These are phyloP conservation scores for Plasmodium vivax DNA, from an alignment of 169 alveolate species.

Conservation along the genomic window DNA sequence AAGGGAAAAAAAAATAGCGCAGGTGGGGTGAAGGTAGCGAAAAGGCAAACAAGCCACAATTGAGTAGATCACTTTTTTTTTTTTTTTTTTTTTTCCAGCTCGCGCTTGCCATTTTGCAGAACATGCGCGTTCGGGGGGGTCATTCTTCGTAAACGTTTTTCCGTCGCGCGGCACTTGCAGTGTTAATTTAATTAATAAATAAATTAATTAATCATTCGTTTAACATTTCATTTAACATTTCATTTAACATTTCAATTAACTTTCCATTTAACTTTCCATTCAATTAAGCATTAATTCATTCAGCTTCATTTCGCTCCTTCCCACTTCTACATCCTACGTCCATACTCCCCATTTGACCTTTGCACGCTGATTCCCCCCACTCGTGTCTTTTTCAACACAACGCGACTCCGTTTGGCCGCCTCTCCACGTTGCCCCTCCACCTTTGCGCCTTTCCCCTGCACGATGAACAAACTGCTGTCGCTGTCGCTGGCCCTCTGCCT, in stretches of 20 bases:
- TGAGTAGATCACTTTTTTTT: neutral
- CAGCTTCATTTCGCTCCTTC: neutral
- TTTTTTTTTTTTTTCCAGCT: neutral
- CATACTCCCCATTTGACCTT: neutral
- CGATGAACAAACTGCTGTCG: conserved; percentile 33
- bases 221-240: too few species aligned
- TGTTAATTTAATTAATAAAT: too few species aligned
- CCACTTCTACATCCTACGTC: neutral
- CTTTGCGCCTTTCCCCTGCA: too few species aligned
- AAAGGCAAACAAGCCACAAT: neutral
- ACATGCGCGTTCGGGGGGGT: neutral
- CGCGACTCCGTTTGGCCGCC: neutral
- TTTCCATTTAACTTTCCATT: neutral
- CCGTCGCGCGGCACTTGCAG: neutral
- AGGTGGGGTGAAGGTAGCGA: neutral
- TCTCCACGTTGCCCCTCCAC: neutral
- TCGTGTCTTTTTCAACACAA: neutral
- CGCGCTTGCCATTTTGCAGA: neutral
- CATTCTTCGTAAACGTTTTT: neutral
- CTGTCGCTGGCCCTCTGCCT: conserved; percentile 7
- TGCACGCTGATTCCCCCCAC: neutral
- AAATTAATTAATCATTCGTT: too few species aligned
- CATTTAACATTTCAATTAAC: too few species aligned
- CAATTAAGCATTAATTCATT: neutral
- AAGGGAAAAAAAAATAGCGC: neutral